Conservation (phyloP, 78 protist genomes). For the Dictyostelium citrinum region DNA sequence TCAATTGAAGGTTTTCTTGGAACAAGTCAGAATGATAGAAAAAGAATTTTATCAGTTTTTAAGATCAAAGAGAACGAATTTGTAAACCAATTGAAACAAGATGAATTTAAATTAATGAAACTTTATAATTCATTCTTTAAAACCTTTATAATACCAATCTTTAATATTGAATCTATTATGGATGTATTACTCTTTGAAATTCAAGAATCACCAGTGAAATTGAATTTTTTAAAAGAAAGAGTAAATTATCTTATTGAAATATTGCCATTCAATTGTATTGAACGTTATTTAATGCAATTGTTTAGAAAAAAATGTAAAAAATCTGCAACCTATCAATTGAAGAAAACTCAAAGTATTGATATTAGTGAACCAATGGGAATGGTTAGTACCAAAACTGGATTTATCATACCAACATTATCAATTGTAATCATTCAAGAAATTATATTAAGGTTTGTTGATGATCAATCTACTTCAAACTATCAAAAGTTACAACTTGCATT, state of each 20-base stretch:
- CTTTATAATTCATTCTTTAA: not conserved
- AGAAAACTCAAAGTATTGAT: not conserved
- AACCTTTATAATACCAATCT: not conserved
- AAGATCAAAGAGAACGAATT: not conserved
- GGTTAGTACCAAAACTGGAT: not conserved
- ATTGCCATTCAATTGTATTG: not conserved
- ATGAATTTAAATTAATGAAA: not conserved
- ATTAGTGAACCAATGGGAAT: not conserved
- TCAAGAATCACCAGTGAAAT: not conserved
- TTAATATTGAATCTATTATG: not conserved
- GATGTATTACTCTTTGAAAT: not conserved
- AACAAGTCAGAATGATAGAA: not conserved
- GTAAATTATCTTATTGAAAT: not conserved
- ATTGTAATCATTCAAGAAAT: not conserved
- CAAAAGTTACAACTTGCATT: not conserved
- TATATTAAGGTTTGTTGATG: not conserved
- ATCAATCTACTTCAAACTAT: not conserved
- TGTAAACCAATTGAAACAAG: not conserved
- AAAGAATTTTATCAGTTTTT: not conserved
- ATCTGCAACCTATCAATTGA: not conserved
- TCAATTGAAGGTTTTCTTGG: not conserved
- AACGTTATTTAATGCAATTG: not conserved
- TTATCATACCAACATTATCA: not conserved
- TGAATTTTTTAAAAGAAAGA: not conserved
- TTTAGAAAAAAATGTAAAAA: not conserved